Conservation (phyloP, 495 filamentous ascomycete genomes). For the Amniculicola lignicola region DNA sequence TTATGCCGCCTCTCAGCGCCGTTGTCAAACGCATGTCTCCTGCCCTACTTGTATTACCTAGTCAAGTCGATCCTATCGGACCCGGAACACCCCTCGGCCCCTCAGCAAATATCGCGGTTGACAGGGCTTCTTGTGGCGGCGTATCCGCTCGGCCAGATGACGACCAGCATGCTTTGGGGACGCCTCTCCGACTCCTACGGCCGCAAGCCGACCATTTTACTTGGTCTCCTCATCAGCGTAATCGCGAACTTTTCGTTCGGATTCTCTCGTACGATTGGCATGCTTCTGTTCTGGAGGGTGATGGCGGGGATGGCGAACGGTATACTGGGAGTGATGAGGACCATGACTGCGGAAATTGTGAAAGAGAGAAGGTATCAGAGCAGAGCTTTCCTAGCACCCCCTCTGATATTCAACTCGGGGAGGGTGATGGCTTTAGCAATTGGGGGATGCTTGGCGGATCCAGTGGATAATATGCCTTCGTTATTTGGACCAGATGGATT, state of each 20-base stretch:
- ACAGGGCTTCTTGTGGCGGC: constrained; percentile 70
- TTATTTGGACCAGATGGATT: constrained; percentile 55
- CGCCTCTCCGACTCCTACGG: constrained; percentile 68
- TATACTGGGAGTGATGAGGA: constrained; percentile 66
- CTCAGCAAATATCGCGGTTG: constrained; percentile 57
- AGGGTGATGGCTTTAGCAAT: constrained; percentile 80
- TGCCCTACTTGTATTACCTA: constrained; percentile 55
- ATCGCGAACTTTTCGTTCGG: constrained; percentile 68
- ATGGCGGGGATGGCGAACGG: constrained; percentile 70
- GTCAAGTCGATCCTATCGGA: constrained; percentile 45
- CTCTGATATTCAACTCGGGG: constrained; percentile 72
- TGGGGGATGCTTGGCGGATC: constrained; percentile 80
- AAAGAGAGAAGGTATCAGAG: constrained; percentile 64
- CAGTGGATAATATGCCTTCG: constrained; percentile 58
- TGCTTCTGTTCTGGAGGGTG: constrained; percentile 67
- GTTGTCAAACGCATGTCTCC: constrained; percentile 67
- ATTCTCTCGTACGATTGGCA: constrained; percentile 67
- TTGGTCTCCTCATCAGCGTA: constrained; percentile 69
- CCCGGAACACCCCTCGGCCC: constrained; percentile 26
- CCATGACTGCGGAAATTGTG: constrained; percentile 69
- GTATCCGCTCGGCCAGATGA: constrained; percentile 73
- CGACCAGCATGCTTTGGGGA: constrained; percentile 76
- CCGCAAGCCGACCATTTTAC: constrained; percentile 70
- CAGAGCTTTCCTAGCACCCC: constrained; percentile 77
- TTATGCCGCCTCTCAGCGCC: constrained; percentile 69